These are phyloP conservation scores for Solanum chmielewskii DNA, from an alignment of 257 asterid species.

Conservation along the genomic window DNA sequence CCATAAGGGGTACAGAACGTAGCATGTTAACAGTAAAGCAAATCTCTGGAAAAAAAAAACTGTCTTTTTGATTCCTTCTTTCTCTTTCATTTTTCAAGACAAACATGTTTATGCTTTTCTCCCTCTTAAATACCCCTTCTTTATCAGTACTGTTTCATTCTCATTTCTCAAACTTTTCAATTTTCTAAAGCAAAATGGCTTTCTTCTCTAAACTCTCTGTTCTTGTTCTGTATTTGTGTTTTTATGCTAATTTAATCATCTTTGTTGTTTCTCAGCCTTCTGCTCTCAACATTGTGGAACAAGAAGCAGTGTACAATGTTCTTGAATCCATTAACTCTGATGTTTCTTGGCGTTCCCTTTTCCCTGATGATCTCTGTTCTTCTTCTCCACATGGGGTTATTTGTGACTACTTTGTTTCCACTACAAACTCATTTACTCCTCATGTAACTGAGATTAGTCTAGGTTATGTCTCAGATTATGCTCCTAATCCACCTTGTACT, in stretches of 20 bases:
- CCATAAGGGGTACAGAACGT: neutral
- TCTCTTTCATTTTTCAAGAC: slow-evolving; percentile 30
- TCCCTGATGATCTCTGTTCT: slow-evolving; percentile 72
- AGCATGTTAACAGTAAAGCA: slow-evolving; percentile 22
- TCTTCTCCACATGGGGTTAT: slow-evolving; percentile 87
- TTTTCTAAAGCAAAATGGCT: neutral
- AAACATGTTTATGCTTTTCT: slow-evolving; percentile 18
- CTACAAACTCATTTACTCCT: slow-evolving; percentile 9
- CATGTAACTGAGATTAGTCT: slow-evolving; percentile 68
- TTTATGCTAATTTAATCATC: neutral
- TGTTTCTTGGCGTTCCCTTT: slow-evolving; percentile 53
- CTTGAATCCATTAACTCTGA: slow-evolving; percentile 57
- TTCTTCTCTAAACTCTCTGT: neutral
- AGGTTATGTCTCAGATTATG: slow-evolving; percentile 73
- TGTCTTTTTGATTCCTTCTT: slow-evolving; percentile 18
- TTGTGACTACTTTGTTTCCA: slow-evolving; percentile 40
- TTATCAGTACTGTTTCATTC: neutral
- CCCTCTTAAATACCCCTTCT: neutral
- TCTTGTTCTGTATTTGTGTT: neutral
- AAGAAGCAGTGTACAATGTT: slow-evolving; percentile 54
- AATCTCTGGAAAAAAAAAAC: slow-evolving; percentile 23
- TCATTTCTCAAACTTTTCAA: neutral
- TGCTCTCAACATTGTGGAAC: slow-evolving; percentile 46
- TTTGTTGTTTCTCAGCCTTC: slow-evolving; percentile 37
- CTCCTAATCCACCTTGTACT: slow-evolving; percentile 70